Conservation (phyloP, 331 rosid genomes). For the Pyracantha coccinea region DNA sequence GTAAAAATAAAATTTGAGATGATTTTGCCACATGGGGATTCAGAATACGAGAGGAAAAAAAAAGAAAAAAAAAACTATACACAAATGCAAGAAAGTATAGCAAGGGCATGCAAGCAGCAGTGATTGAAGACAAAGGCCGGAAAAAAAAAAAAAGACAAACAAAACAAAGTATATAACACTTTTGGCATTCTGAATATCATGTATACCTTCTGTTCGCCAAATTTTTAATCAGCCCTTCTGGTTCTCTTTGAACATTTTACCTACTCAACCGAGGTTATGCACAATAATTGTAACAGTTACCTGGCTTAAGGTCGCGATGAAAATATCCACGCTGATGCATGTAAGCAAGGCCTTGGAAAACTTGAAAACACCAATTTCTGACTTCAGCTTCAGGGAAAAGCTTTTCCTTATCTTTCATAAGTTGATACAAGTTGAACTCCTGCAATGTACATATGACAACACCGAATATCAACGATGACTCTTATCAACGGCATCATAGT, state of each 20-base stretch:
- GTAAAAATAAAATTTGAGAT: neutral
- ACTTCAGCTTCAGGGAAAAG: conserved; percentile 76
- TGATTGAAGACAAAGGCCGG: neutral
- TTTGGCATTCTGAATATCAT: neutral
- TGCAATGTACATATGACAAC: conserved; percentile 18
- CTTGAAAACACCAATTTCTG: conserved; percentile 94
- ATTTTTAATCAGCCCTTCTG: too few species aligned
- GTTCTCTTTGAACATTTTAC: neutral
- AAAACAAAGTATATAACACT: neutral
- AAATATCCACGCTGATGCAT: conserved; percentile 98
- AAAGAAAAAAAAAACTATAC: neutral
- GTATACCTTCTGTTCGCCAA: neutral
- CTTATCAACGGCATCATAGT: too few species aligned
- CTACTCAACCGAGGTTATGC: neutral
- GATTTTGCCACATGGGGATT: too few species aligned
- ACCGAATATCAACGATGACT: neutral
- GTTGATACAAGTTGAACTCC: conserved; percentile 94
- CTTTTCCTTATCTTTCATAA: conserved; percentile 79
- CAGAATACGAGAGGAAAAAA: neutral
- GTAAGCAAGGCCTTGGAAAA: conserved; percentile 94
- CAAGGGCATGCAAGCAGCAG: neutral
- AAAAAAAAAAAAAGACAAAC: neutral
- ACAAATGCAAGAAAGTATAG: neutral
- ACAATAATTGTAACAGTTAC: conserved; percentile 26
- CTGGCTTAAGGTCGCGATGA: conserved; percentile 98